These are phyloP conservation scores for Cordyceps militaris DNA, from an alignment of 2,329 filamentous ascomycete species.

Conservation along the genomic window DNA sequence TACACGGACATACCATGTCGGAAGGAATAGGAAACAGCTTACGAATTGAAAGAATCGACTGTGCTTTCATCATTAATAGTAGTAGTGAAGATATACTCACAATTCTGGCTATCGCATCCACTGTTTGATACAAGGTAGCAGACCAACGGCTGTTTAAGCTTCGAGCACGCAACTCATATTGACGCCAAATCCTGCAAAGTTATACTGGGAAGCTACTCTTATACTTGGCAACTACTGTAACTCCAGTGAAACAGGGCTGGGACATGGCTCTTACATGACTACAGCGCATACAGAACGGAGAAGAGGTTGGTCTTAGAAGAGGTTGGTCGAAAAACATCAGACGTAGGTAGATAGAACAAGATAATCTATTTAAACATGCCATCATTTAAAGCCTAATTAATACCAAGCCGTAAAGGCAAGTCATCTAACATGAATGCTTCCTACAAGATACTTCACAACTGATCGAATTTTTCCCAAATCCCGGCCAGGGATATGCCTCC, in stretches of 20 bases:
- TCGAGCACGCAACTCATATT: background rate
- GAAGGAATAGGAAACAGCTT: too few relatives aligned
- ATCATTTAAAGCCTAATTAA: conserved; percentile 12
- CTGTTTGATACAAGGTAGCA: background rate
- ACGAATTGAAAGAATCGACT: too few relatives aligned
- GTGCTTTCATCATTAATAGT: too few relatives aligned
- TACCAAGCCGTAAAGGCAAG: conserved; percentile 6
- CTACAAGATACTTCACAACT: background rate
- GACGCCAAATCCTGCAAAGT: background rate
- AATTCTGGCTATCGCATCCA: background rate
- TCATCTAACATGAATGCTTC: conserved; percentile 12
- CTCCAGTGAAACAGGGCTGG: too few relatives aligned
- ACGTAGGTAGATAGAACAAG: too few relatives aligned
- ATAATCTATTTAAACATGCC: background rate
- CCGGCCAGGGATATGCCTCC: background rate
- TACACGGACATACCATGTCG: too few relatives aligned
- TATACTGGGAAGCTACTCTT: too few relatives aligned
- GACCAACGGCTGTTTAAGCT: background rate
- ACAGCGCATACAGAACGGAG: background rate
- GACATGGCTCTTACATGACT: background rate
- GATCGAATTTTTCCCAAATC: background rate
- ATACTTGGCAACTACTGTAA: too few relatives aligned
- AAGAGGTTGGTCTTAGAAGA: too few relatives aligned
- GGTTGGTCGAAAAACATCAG: too few relatives aligned
- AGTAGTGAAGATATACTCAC: background rate